Base-by-base conservation (phyloP, 805 yeast species). In the Ogataea wickerhamii region DNA sequence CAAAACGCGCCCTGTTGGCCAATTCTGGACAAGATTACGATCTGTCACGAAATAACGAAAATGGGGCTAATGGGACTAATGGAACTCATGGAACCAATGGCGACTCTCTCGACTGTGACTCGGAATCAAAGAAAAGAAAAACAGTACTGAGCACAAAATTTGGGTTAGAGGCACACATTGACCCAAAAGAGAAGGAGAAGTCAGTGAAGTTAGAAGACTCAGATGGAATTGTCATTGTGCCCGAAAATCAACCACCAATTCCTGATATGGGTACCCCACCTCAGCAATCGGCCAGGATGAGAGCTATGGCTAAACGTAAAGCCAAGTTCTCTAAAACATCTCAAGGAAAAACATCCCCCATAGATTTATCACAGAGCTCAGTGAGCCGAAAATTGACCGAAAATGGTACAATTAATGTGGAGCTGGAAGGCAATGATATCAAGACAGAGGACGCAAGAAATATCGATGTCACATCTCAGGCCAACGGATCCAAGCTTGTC, bases 221-320 rank as follows among this genome's bases (percentile, higher is more conserved):
- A 16, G 46, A 43, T 17, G 35, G 38, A 13, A 16, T 27, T 6
- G 46, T 37, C 13, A 8, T 32, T 12, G n/a, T 28, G 6, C 35
- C n/a, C 22, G 35, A 27, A 27, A 19, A 10, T 6, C 11, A 30
- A 6, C 16, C 25, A 18, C 12, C 40, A 6, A 43, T 39, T 27
- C 21, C 6, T 7, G 14, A 29, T 6, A 11, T 18, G 22, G 8
- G 8, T 29, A 12, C 7, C 18, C 11, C 41, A n/a, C 48, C 28
- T 16, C 47, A 52, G 25, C 75, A 69, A 28, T 80, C 83, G 34
- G 89, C 95, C 0, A 76, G 97, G 58, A 74, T 88, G 71, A 76
- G 87, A 44, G 98, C 96, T 2, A 78, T 91, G 86, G 96, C 96
- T n/a, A 83, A 84, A 52, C 74, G 98, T 53, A 80, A 82, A 55